These are phyloP conservation scores for Colletotrichum camelliae DNA, from an alignment of 2,329 filamentous ascomycete genomes.

Conservation along the genomic window DNA sequence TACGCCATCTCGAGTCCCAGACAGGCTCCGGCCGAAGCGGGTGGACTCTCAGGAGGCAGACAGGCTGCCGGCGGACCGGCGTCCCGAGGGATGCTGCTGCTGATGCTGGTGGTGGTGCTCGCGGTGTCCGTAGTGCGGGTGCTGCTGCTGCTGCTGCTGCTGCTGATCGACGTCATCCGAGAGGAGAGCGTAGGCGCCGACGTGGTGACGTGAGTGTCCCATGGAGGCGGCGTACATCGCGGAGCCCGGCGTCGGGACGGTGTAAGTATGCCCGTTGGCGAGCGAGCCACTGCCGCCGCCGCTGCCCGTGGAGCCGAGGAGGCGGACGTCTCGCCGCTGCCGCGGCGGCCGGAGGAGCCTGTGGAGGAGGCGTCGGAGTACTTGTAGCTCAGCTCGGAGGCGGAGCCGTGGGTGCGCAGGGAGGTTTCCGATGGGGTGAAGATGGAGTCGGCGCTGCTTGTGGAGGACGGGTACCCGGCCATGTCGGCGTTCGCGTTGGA, in stretches of 20 bases:
- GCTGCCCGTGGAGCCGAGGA: not conserved
- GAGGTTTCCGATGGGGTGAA: slow-evolving; percentile 18
- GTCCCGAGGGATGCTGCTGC: not conserved
- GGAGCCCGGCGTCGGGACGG: slow-evolving; percentile 4
- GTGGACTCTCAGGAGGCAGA: not conserved
- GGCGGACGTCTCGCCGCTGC: slow-evolving; percentile 3
- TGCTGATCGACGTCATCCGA: not conserved
- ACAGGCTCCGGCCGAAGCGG: not conserved
- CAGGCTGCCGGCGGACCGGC: not conserved
- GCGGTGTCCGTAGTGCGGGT: not conserved
- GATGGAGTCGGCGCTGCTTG: slow-evolving; percentile 14
- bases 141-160: not conserved
- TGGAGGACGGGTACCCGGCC: slow-evolving; percentile 10
- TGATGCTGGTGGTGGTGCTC: not conserved
- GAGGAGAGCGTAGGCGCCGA: not conserved
- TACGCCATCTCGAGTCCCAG: not conserved
- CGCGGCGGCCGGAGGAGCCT: not conserved
- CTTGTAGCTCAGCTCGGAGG: slow-evolving; percentile 19
- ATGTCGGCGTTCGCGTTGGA: not conserved
- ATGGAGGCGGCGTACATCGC: slow-evolving; percentile 4
- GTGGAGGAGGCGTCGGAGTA: slow-evolving; percentile 13
- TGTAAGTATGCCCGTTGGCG: slow-evolving; percentile 19
- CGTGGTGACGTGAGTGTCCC: not conserved
- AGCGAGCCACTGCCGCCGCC: not conserved
- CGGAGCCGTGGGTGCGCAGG: slow-evolving; percentile 18